These are phyloP conservation scores for Tilletia horrida DNA, from an alignment of 1,284 basidiomycete species.

Conservation along the genomic window DNA sequence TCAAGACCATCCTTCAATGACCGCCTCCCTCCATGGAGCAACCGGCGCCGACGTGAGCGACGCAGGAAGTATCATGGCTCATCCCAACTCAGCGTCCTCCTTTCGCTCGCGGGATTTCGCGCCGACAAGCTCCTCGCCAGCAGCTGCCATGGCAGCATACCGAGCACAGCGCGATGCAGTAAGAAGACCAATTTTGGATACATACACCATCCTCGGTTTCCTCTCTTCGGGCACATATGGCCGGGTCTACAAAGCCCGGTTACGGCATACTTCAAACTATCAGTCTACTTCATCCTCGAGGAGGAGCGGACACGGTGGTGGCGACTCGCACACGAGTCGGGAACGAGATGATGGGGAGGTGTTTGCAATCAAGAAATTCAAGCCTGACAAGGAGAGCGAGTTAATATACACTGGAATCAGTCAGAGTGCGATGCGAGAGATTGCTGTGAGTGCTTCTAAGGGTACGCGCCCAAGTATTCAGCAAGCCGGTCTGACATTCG, in stretches of 20 bases:
- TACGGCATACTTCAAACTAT: slow-evolving; percentile 27
- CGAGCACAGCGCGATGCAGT: slow-evolving; percentile 39
- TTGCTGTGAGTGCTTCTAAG: slow-evolving; percentile 66
- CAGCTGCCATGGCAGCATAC: slow-evolving; percentile 42
- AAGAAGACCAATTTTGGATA: slow-evolving; percentile 39
- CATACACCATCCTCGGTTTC: slow-evolving; percentile 88
- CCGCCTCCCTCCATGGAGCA: no score
- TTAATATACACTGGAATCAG: slow-evolving; percentile 86
- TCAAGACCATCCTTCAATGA: no score
- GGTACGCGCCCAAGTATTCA: not conserved
- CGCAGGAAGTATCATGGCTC: no score
- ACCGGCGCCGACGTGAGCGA: no score
- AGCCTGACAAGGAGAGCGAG: slow-evolving; percentile 75
- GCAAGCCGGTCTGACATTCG: not conserved
- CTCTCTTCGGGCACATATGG: slow-evolving; percentile 98
- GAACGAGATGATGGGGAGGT: slow-evolving; percentile 25
- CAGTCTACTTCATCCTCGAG: not conserved
- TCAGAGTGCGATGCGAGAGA: slow-evolving; percentile 93
- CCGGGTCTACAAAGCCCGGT: slow-evolving; percentile 89
- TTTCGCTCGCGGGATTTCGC: not conserved
- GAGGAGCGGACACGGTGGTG: not conserved
- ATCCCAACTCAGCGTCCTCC: no score
- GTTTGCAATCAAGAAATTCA: slow-evolving; percentile 99
- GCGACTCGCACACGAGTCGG: not conserved
- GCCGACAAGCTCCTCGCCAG: not conserved